Percentiles rank a stretch among this genome's conserved stretches.
phyloP scores from a whole-genome alignment of 2,329 filamentous ascomycete species.

The Ambrosiella beaveri region DNA sequence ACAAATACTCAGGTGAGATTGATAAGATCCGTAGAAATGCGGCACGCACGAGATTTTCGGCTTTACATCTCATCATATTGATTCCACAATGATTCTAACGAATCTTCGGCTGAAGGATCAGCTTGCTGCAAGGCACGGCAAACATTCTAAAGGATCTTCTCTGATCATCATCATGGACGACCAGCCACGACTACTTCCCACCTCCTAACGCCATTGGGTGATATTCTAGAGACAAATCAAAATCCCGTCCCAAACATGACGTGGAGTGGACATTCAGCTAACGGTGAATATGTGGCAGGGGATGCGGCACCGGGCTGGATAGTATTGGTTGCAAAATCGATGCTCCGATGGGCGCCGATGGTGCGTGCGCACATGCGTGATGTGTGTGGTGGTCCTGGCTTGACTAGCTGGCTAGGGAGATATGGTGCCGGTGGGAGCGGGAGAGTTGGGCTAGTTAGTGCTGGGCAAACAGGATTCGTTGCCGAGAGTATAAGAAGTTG shows the following conservation, averaged over 20 bases:
- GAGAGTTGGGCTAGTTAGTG: neutral
- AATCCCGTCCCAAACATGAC: no score
- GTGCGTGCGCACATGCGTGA: neutral
- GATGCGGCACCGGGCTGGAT: neutral
- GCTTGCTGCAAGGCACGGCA: neutral
- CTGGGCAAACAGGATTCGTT: no score
- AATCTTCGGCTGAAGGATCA: neutral
- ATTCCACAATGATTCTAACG: neutral
- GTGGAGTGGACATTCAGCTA: neutral
- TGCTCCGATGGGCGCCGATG: neutral
- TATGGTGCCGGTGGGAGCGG: neutral
- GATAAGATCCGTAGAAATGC: no score
- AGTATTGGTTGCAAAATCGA: no score
- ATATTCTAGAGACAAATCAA: no score
- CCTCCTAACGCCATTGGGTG: neutral
- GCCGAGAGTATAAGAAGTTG: no score
- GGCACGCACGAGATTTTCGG: no score
- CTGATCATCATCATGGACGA: neutral
- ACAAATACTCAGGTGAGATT: no score
- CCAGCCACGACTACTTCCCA: neutral
- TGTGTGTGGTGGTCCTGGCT: neutral
- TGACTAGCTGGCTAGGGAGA: neutral
- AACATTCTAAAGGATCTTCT: neutral
- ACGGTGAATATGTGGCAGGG: neutral
- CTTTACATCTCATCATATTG: neutral